These are phyloP conservation scores for Stephanodiscus minutulus DNA, from an alignment of 108 stramenopile genomes.

Conservation along the genomic window DNA sequence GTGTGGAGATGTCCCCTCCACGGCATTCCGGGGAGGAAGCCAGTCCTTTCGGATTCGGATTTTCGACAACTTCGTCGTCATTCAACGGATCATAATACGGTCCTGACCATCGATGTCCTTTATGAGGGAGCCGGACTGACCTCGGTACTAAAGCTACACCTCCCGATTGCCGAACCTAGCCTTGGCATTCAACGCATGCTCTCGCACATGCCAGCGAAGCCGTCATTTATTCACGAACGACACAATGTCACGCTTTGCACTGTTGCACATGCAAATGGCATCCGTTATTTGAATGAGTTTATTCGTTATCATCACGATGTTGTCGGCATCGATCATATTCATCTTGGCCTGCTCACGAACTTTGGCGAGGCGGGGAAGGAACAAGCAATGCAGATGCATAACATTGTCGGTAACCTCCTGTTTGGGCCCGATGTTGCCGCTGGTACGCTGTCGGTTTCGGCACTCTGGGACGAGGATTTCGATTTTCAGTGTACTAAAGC, in stretches of 20 bases:
- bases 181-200: not conserved
- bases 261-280: not conserved
- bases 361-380: not conserved
- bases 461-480: slow-evolving; percentile 3
- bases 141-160: not conserved
- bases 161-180: not conserved
- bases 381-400: not conserved
- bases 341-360: slow-evolving; percentile 1
- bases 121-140: not conserved
- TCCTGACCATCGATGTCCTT: not conserved
- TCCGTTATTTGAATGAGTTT: not conserved
- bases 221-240: not conserved
- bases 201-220: not conserved
- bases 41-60: not conserved
- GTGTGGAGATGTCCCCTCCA: slow-evolving; percentile 1
- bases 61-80: not conserved
- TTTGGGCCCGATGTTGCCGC: not conserved
- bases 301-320: slow-evolving; percentile 4
- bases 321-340: slow-evolving; percentile 1
- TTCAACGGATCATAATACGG: not conserved
- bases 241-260: not conserved
- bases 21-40: not conserved
- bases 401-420: not conserved
- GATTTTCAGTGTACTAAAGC: not conserved
- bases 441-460: not conserved